Base-by-base conservation (phyloP, 441 rosid species). In the Breynia disticha region DNA sequence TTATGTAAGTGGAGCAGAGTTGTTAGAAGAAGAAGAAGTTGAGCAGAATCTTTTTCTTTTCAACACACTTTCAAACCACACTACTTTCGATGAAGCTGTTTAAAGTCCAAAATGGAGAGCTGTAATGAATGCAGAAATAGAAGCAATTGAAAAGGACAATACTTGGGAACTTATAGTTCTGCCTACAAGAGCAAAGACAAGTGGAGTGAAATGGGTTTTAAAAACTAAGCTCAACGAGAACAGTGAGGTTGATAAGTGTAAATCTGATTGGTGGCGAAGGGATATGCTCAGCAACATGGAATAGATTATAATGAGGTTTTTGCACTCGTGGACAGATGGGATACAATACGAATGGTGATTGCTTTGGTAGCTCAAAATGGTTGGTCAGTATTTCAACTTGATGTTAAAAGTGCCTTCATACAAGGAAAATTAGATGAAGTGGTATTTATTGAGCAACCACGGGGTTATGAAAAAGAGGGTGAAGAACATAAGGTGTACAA, bases 251-350 rank as follows among this genome's bases (percentile, higher is more conserved):
- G 46, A 53, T 14, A 32, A 35, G n/a, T 17, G 17, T 21, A 53
- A 53, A 22, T 22, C 24, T 10, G 45, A 17, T 21, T 37, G 5
- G 57, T 53, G 4, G 57, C 57, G 1, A 52, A 53, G 13, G 46
- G 57, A 1, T 37, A 53, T 17, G 10, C 45, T 1, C 57, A 53
- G 13, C 1, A 14, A 6, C 21, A 53, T 16, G 46, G 46, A 3
- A 37, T 53, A 12, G 46, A 37, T 10, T 37, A 53, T 38, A 16
- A 17, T 35, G 21, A 53, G n/a, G 20, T n/a, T 5, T 53, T 53
- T 37, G 21, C 57, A 0, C 57, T 21, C 2, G 46, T 37, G 18
- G 46, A 45, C 5, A 16, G 11, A 2, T 15, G 2, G 45, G 43
- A 32, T n/a, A 37, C 57, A 12, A 18, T 53, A 1, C 18, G 57